Percentiles rank a stretch among this genome's conserved stretches.
phyloP scores from a whole-genome alignment of 2,329 filamentous ascomycete species.

The Nothopassalora personata region DNA sequence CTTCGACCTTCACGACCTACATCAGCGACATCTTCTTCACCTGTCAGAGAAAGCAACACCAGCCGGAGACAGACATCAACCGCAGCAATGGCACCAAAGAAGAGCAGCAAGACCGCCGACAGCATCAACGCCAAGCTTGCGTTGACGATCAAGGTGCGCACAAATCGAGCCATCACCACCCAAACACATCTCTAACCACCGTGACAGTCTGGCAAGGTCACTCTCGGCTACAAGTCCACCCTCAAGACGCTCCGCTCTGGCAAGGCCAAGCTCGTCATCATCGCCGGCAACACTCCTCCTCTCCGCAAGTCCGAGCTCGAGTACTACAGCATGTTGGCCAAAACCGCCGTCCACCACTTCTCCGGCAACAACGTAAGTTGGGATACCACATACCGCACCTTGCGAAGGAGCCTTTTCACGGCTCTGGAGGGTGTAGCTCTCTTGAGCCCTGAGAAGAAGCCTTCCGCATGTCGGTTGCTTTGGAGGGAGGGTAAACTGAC shows the following conservation, averaged over 20 bases:
- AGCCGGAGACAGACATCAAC: slow-evolving; percentile 6
- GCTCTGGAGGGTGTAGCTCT: slow-evolving; percentile 34
- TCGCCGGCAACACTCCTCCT: slow-evolving; percentile 91
- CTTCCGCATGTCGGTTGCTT: slow-evolving; percentile 50
- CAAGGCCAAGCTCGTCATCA: slow-evolving; percentile 98
- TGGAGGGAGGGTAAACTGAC: slow-evolving; percentile 66
- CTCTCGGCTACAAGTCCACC: slow-evolving; percentile 82
- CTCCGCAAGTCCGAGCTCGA: slow-evolving; percentile 92
- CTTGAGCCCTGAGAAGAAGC: slow-evolving; percentile 86
- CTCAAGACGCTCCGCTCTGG: slow-evolving; percentile 87
- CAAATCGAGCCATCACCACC: not conserved
- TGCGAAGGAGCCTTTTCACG: slow-evolving; percentile 33
- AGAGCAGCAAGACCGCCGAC: slow-evolving; percentile 81
- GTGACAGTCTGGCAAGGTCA: slow-evolving; percentile 56
- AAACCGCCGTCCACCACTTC: slow-evolving; percentile 97
- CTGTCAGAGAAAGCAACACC: slow-evolving; percentile 15
- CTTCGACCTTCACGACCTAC: not conserved
- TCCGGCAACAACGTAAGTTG: slow-evolving; percentile 94
- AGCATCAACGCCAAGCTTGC: slow-evolving; percentile 67
- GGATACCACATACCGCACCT: slow-evolving; percentile 22
- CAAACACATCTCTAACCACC: slow-evolving; percentile 14
- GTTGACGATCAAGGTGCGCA: slow-evolving; percentile 34
- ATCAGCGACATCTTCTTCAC: not conserved
- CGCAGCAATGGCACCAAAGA: slow-evolving; percentile 63
- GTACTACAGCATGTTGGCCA: slow-evolving; percentile 83